Evolutionary conservation across 2,329 filamentous ascomycete species (phyloP).

Genomic region (Fusarium graminum): DNA sequence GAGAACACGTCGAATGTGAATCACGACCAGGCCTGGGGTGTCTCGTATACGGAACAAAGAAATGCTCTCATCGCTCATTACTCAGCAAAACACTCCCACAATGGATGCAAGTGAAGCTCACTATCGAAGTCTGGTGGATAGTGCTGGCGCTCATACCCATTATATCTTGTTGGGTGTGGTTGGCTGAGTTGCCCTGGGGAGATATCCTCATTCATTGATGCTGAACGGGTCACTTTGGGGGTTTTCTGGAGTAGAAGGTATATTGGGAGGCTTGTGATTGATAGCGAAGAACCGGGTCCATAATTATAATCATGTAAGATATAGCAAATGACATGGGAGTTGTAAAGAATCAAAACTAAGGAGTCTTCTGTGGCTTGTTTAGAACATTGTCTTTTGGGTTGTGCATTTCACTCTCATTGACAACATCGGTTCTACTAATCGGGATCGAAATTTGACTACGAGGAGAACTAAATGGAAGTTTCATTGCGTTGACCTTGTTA

Average conservation of each 20-base stretch:
- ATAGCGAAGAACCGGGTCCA: background rate
- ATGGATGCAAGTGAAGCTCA: conserved; percentile 61
- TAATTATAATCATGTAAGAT: conserved; percentile 1
- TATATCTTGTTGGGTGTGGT: conserved; percentile 56
- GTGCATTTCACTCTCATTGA: too few species aligned
- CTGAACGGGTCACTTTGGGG: background rate
- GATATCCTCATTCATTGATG: background rate
- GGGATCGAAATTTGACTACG: too few species aligned
- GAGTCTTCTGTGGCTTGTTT: background rate
- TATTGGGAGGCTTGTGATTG: background rate
- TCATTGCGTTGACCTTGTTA: too few species aligned
- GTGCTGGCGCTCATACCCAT: conserved; percentile 59
- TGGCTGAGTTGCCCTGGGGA: conserved; percentile 42
- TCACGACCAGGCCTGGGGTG: conserved; percentile 68
- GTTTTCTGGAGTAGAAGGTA: background rate
- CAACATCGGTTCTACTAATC: too few species aligned
- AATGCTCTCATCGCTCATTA: conserved; percentile 60
- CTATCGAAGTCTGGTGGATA: conserved; percentile 64
- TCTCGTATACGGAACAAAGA: conserved; percentile 64
- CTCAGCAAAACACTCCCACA: conserved; percentile 61
- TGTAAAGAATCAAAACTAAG: background rate
- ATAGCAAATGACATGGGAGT: background rate
- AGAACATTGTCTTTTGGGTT: too few species aligned
- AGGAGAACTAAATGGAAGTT: too few species aligned
- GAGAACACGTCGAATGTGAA: conserved; percentile 73